Evolutionary conservation across 179 eudicot genomes (phyloP).

Genomic region (Spergularia azorica): DNA sequence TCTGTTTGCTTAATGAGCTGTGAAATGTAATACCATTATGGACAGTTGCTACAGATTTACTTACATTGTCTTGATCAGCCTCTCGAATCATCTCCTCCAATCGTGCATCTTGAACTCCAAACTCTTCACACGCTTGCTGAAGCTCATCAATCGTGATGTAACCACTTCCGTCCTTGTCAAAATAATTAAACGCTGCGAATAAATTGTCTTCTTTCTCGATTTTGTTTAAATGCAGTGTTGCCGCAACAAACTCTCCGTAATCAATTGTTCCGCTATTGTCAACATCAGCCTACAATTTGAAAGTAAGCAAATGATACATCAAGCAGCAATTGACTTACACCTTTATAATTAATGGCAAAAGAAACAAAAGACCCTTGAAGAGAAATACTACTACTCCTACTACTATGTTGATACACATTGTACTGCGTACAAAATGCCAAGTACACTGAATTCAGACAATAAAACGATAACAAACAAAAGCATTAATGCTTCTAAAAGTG

Average conservation of each 20-base stretch:
- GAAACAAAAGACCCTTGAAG: background rate
- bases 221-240: constrained; percentile 76
- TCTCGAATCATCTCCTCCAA: constrained; percentile 68
- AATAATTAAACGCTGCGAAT: constrained; percentile 73
- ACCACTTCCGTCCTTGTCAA: constrained; percentile 81
- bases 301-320: constrained; percentile 12
- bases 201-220: constrained; percentile 65
- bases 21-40: background rate
- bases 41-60: constrained; percentile 21
- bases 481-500: too few relatives aligned
- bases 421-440: too few relatives aligned
- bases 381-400: background rate
- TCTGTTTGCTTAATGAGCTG: background rate
- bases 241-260: constrained; percentile 73
- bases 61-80: constrained; percentile 75
- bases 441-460: background rate
- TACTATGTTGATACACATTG: background rate
- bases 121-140: constrained; percentile 70
- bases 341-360: background rate
- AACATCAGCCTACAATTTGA: constrained; percentile 64
- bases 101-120: constrained; percentile 55
- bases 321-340: background rate
- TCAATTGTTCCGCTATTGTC: constrained; percentile 84
- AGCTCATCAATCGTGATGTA: constrained; percentile 76
- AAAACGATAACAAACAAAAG: background rate